phyloP scores from a whole-genome alignment of 1,284 basidiomycete species.

The Marasmius oreades region DNA sequence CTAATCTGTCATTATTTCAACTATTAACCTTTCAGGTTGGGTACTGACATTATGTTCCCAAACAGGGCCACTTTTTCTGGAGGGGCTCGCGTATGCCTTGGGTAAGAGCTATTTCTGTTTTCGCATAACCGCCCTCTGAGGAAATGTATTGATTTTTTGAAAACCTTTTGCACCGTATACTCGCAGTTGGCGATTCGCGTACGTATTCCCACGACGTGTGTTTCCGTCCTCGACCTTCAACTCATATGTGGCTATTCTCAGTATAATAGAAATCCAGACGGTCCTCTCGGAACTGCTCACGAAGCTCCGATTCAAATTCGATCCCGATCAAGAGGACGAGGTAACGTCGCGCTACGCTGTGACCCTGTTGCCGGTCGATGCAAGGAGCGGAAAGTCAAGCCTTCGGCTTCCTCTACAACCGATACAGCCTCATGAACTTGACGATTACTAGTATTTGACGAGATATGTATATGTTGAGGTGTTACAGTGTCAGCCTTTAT shows the following conservation, averaged over 20 bases:
- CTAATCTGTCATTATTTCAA: slow-evolving; percentile 3
- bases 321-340: neutral
- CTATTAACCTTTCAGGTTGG: neutral
- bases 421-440: too few species aligned
- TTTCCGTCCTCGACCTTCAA: neutral
- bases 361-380: too few species aligned
- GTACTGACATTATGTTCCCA: too few species aligned
- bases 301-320: neutral
- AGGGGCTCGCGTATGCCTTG: slow-evolving; percentile 5
- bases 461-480: too few species aligned
- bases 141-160: neutral
- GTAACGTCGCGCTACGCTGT: too few species aligned
- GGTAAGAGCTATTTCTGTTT: neutral
- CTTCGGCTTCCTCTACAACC: too few species aligned
- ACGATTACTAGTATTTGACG: too few species aligned
- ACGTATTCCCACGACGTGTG: neutral
- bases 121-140: neutral
- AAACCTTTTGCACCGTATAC: neutral
- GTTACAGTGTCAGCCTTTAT: too few species aligned
- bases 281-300: neutral
- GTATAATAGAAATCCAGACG: neutral
- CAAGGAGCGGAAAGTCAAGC: too few species aligned
- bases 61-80: slow-evolving; percentile 8
- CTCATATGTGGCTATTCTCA: neutral
- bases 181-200: slow-evolving; percentile 12